Base-by-base conservation (phyloP, 2,329 filamentous ascomycete species). In the Dissoconium aciculare region DNA sequence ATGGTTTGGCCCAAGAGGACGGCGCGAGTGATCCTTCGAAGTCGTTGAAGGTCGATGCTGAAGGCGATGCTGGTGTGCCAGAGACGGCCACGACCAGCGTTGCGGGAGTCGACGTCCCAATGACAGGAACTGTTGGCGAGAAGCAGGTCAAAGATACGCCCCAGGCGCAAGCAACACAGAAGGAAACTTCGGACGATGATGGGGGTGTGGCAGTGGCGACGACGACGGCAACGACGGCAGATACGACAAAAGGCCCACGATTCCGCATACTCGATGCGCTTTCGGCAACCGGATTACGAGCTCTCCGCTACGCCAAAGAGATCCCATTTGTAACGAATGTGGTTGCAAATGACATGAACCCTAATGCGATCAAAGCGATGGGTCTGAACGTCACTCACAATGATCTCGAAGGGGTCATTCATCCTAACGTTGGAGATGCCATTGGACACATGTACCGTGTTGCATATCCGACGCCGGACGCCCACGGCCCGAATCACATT, bases 221-320 rank as follows among this genome's bases (percentile, higher is more conserved):
- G 21, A 23, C 17, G n/a, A n/a, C n/a, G n/a, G n/a, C n/a, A n/a
- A n/a, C n/a, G n/a, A n/a, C n/a, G n/a, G 15, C 37, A 27, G 11
- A 33, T 28, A 32, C 38, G 33, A 35, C 41, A 30, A 35, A 51
- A 48, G 34, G 52, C 49, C 35, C 57, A 62, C 8, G 59, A 6
- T 87, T 93, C 49, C 77, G 74, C n/a, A 87, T 98, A 23, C 71
- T 98, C 5, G 89, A 98, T 55, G 89, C 89, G 0, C 67, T 98
- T 4, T 98, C 89, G 6, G 89, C 89, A 1, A 93, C 85, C 3
- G 89, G 89, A 14, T 68, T 98, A 4, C 76, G 89, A 39, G 89
- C 89, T 4, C 58, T 98, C 25, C 78, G 89, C 37, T 98, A 95
- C 55, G 81, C 82, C 1, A 77, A 84, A 44, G 89, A 98, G 51